Conservation (phyloP, 2,329 filamentous ascomycete species). For the Epichloe typhina region DNA sequence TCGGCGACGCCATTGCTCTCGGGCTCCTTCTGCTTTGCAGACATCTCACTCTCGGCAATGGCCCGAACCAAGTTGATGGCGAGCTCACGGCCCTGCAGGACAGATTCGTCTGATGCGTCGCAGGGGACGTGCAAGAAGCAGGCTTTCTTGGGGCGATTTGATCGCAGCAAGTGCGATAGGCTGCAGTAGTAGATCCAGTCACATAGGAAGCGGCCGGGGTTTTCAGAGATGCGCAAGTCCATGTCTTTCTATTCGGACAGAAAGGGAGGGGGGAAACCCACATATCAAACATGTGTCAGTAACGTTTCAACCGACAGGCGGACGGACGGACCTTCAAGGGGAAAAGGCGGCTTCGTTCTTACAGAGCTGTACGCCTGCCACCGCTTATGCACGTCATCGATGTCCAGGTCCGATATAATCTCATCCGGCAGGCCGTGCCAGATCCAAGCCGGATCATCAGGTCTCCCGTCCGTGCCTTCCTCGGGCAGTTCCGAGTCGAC, state of each 20-base stretch:
- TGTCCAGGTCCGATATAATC: conserved; percentile 42
- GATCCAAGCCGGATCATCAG: conserved; percentile 31
- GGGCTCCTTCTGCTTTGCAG: conserved; percentile 8
- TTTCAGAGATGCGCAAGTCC: conserved; percentile 48
- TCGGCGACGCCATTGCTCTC: not conserved
- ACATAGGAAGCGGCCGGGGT: conserved; percentile 62
- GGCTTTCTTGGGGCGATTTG: conserved; percentile 34
- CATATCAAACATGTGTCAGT: too few relatives aligned
- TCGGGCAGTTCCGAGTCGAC: conserved; percentile 50
- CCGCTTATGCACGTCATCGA: conserved; percentile 40
- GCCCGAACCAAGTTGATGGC: conserved; percentile 41
- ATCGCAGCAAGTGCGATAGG: conserved; percentile 41
- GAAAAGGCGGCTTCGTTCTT: conserved; percentile 10
- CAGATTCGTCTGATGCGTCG: conserved; percentile 33
- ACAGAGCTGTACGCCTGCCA: conserved; percentile 43
- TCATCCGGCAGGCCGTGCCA: conserved; percentile 42
- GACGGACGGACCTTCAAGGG: too few relatives aligned
- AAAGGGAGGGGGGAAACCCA: not conserved
- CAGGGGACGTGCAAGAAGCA: conserved; percentile 63
- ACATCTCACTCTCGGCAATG: conserved; percentile 38
- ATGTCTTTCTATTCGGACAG: conserved; percentile 18
- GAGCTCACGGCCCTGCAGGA: conserved; percentile 38
- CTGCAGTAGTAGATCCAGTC: conserved; percentile 69
- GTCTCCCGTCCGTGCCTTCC: conserved; percentile 36
- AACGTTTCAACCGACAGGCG: too few relatives aligned